phyloP scores from a whole-genome alignment of 129 eudicot genomes.

The Artemisia tridentata region DNA sequence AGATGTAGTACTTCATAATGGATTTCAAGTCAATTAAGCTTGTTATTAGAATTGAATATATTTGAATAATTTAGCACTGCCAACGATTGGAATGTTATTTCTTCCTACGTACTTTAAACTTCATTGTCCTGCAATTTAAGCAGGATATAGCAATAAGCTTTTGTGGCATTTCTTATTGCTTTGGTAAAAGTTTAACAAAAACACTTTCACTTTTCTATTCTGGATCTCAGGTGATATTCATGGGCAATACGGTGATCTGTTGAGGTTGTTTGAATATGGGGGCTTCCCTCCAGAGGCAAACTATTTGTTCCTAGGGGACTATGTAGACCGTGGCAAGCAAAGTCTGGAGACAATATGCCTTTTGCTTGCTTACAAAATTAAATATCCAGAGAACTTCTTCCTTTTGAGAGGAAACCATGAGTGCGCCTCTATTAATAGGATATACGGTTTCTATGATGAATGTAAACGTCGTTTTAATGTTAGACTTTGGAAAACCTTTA shows the following conservation, averaged over 20 bases:
- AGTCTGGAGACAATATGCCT: slow-evolving; percentile 25
- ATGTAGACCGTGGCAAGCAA: slow-evolving; percentile 28
- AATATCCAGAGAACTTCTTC: slow-evolving; percentile 19
- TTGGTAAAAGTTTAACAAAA: not conserved
- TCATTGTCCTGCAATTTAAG: too few species aligned
- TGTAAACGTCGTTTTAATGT: slow-evolving; percentile 25
- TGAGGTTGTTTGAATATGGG: slow-evolving; percentile 25
- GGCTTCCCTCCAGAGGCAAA: slow-evolving; percentile 21
- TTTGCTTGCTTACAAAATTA: slow-evolving; percentile 23
- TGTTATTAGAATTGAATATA: too few species aligned
- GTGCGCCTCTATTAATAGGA: slow-evolving; percentile 18
- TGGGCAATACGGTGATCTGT: slow-evolving; percentile 22
- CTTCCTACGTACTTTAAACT: too few species aligned
- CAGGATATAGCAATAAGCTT: too few species aligned
- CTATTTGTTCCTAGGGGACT: slow-evolving; percentile 23
- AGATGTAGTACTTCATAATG: too few species aligned
- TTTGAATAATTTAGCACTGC: too few species aligned
- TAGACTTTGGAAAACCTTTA: slow-evolving; percentile 23
- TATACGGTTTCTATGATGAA: slow-evolving; percentile 26
- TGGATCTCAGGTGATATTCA: slow-evolving; percentile 21
- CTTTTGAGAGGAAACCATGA: slow-evolving; percentile 25
- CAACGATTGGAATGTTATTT: too few species aligned
- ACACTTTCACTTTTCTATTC: not conserved
- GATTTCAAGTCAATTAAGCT: too few species aligned
- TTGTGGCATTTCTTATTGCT: not conserved